Base-by-base conservation (phyloP, 2,329 filamentous ascomycete species). In the Botryotinia convoluta region DNA sequence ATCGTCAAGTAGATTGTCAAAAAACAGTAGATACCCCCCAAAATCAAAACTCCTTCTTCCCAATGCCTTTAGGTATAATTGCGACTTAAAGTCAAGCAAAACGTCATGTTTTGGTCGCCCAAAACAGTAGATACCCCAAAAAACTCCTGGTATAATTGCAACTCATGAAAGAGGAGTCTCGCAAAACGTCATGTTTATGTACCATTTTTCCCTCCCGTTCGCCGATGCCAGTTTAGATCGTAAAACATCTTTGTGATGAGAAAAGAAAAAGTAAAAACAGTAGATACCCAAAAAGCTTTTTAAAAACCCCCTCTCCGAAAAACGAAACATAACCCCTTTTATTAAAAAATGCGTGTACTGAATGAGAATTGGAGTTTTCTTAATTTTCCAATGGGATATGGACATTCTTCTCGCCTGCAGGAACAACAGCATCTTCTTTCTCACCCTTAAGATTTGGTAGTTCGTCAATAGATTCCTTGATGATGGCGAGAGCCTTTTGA, bases 381-480 rank as follows among this genome's bases (percentile, higher is more conserved):
- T 54, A 68, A n/a, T 68, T 68, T 29, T 68, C 64, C 45, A 54
- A 68, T 39, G 64, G 64, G 1, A 90, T 89, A 77, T 88, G 87
- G 68, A 91, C 87, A 77, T 88, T 86, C 84, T 89, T 91, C 83
- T 91, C 89, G 18, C 84, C 84, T 8, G 83, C 78, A 20, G 89
- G 88, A 67, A 91, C 84, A n/a, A 90, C 81, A 73, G 87, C 79
- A 70, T 88, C 83, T 79, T 88, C 86, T 73, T 83, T 83, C 79
- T 86, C 80, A 2, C 87, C 89, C 82, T 90, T 88, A 74, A 91
- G 83, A 10, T 80, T 90, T 3, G 95, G 94, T 71, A 99, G 87
- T 83, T 98, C 95, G 77, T 87, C 86, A 79, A 98, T 87, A 22
- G 95, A 91, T 81, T 95, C 91, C 75, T 90, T 87, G 81, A 99